Evolutionary conservation across 2,329 filamentous ascomycete species (phyloP), one percentile per base, ranked within the genome.

Genomic region (Hypocreales sp.): DNA sequence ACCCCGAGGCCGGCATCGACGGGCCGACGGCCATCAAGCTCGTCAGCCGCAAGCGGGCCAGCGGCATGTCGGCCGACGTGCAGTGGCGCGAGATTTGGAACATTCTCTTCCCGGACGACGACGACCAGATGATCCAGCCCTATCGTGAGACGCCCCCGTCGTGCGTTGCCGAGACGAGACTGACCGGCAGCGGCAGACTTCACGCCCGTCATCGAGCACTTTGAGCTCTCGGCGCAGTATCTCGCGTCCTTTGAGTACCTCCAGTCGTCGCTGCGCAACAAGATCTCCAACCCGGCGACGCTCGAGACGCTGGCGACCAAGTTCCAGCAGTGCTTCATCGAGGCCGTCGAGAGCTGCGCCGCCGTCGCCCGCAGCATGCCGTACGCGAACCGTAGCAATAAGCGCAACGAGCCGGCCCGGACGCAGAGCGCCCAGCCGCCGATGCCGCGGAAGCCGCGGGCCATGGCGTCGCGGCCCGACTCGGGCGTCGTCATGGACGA

Each of bases 71-170:
- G 3, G 35, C 51, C 0, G 48, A 53, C 5, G 45, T 53, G 1
- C 53, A 57, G 23, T 57, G 53, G 53, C 44, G 39, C 11, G 53
- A 57, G 28, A 50, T 57, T 2, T 57, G 53, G 53, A 52, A 46
- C n/a, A 51, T 57, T 7, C 36, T 57, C 0, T 57, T 57, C 28
- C 53, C 53, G 0, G 53, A 57, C 21, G 53, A 57, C 11, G 51
- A 53, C 9, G 53, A 53, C 5, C 30, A 39, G 16, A 31, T 42
- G 4, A 39, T 56, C 1, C 41, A 44, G 11, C 25, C 40, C 2
- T 49, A 46, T 19, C 42, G 53, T 53, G 26, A 33, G 41, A 24
- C 3, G 9, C 2, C 18, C 7, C 18, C 18, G 18, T 20, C 7
- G 10, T 20, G 18, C 10, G 18, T 10, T 20, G 18, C 7, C 18